Evolutionary conservation across 2,329 filamentous ascomycete genomes (phyloP).

Genomic region (Neofusicoccum sp.): DNA sequence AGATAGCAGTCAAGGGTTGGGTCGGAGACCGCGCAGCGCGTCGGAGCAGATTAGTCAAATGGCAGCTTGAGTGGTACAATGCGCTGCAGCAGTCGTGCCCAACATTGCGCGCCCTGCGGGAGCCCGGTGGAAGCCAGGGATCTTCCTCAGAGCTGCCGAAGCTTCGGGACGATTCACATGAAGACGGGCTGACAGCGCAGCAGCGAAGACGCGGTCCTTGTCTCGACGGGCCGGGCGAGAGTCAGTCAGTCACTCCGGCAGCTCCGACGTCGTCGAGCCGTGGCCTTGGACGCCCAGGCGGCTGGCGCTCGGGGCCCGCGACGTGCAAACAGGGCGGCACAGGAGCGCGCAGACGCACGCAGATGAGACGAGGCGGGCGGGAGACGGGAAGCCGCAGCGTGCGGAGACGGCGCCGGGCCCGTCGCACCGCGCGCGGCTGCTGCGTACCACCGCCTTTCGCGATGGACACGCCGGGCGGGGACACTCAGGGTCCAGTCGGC

Average conservation of each 20-base stretch:
- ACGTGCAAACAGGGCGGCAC: not conserved
- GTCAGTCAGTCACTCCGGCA: not conserved
- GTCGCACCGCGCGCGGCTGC: not conserved
- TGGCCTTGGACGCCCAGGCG: not conserved
- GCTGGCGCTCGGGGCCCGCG: not conserved
- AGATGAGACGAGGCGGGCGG: not conserved
- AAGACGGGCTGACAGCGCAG: not conserved
- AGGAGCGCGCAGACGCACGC: not conserved
- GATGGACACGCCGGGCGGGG: not conserved
- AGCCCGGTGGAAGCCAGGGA: not conserved
- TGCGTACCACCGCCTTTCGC: slow-evolving; percentile 10
- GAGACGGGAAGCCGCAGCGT: not conserved
- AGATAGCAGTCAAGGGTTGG: not conserved
- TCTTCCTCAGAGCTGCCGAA: not conserved
- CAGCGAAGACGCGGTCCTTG: not conserved
- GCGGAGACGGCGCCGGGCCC: not conserved
- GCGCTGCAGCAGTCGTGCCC: not conserved
- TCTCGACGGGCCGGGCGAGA: not conserved
- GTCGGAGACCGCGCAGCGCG: not conserved
- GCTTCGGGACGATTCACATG: slow-evolving; percentile 7
- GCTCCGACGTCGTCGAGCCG: not conserved
- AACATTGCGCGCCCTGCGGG: not conserved
- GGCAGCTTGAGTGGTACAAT: not conserved
- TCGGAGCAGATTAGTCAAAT: not conserved
- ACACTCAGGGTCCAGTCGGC: slow-evolving; percentile 14